phyloP scores from a whole-genome alignment of 78 protist species.

The Dictyostelium intermedium region DNA sequence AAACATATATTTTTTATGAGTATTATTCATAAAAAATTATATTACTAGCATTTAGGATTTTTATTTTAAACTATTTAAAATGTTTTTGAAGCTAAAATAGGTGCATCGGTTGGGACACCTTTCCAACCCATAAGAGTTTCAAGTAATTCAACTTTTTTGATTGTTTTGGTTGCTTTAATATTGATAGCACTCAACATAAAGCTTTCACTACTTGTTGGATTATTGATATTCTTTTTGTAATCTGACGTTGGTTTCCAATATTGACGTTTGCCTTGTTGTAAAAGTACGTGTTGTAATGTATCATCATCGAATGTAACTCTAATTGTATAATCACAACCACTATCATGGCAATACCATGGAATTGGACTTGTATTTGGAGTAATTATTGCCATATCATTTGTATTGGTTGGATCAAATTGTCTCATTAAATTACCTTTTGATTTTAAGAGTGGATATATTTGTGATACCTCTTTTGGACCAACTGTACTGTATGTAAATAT shows the following conservation, averaged over 20 bases:
- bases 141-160: constrained; percentile 12
- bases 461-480: background rate
- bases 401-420: constrained; percentile 35
- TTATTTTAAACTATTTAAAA: background rate
- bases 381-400: background rate
- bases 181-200: background rate
- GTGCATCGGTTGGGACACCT: background rate
- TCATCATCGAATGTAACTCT: constrained; percentile 34
- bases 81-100: background rate
- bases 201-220: background rate
- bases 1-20: no score
- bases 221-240: background rate
- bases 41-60: no score
- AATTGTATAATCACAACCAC: constrained; percentile 49
- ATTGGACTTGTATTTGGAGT: background rate
- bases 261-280: background rate
- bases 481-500: background rate
- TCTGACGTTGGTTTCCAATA: background rate
- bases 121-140: constrained; percentile 10
- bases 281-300: background rate
- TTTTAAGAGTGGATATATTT: background rate
- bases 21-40: no score
- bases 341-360: background rate
- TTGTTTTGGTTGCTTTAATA: background rate
- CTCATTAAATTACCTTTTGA: constrained; percentile 19